phyloP scores from a whole-genome alignment of 768 basidiomycete species.

The Calocybe gangraenosa region DNA sequence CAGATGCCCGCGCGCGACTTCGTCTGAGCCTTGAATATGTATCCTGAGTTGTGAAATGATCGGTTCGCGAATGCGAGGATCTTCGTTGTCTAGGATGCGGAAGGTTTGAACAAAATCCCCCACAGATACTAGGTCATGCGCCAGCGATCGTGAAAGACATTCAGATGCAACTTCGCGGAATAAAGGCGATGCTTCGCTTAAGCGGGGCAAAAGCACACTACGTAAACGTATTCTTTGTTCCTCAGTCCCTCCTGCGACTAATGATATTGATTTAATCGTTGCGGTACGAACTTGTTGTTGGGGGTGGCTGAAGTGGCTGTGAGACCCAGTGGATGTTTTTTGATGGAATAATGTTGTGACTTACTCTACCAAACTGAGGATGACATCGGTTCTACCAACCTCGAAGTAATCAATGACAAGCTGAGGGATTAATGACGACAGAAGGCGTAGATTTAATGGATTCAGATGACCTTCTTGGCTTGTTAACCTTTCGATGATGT shows the following conservation, averaged over 20 bases:
- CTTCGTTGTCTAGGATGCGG: constrained; percentile 11
- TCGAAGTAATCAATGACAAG: constrained; percentile 15
- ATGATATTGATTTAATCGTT: constrained; percentile 8
- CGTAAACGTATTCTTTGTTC: constrained; percentile 11
- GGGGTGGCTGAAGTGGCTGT: constrained; percentile 6
- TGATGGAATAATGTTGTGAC: neutral
- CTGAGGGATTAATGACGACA: constrained; percentile 10
- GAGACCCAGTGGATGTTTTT: neutral
- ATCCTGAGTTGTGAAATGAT: constrained; percentile 11
- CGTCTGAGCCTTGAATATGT: constrained; percentile 14
- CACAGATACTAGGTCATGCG: constrained; percentile 14
- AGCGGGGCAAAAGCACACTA: constrained; percentile 11
- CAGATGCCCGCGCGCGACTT: constrained; percentile 10
- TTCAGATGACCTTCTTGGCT: constrained; percentile 2
- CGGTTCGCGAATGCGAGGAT: constrained; percentile 14
- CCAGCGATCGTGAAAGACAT: constrained; percentile 13
- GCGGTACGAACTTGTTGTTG: constrained; percentile 15
- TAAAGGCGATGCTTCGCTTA: constrained; percentile 8
- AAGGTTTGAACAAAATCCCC: constrained; percentile 15
- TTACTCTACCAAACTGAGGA: constrained; percentile 15
- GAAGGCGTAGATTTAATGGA: constrained; percentile 7
- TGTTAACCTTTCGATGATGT: constrained; percentile 11
- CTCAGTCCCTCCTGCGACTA: constrained; percentile 8
- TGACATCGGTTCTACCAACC: constrained; percentile 8
- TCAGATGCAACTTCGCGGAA: constrained; percentile 11